Conservation (phyloP, 2,329 filamentous ascomycete species). For the Exophiala spinifera region DNA sequence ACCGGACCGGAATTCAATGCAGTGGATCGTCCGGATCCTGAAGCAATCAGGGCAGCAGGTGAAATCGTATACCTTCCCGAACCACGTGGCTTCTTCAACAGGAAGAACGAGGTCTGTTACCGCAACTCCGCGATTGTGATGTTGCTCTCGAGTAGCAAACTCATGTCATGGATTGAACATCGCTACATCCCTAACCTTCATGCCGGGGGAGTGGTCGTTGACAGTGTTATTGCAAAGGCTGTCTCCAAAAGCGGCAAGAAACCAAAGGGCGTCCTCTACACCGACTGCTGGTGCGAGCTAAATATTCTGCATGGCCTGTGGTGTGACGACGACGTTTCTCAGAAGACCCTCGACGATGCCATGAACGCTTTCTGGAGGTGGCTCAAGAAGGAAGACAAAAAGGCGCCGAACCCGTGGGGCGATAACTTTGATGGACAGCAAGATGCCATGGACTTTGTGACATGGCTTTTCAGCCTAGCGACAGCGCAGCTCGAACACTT, state of each 20-base stretch:
- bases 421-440: not conserved
- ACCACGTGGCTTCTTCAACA: not conserved
- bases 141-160: slow-evolving; percentile 13
- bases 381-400: not conserved
- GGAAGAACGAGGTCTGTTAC: slow-evolving; percentile 12
- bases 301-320: slow-evolving; percentile 2
- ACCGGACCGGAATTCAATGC: slow-evolving; percentile 11
- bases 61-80: not conserved
- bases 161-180: slow-evolving; percentile 20
- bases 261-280: slow-evolving; percentile 2
- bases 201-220: not conserved
- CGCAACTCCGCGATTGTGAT: slow-evolving; percentile 17
- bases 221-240: too few species aligned
- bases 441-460: slow-evolving; percentile 6
- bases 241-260: not conserved
- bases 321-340: not conserved
- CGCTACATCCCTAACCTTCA: slow-evolving; percentile 12
- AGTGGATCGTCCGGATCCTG: not conserved
- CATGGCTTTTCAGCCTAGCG: not conserved
- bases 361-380: slow-evolving; percentile 13
- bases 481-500: not conserved
- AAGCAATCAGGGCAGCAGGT: slow-evolving; percentile 2
- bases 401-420: not conserved
- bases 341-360: not conserved
- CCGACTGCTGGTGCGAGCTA: slow-evolving; percentile 20